These are phyloP conservation scores for Scolecobasidium constrictum DNA, from an alignment of 2,329 filamentous ascomycete species.

Conservation along the genomic window DNA sequence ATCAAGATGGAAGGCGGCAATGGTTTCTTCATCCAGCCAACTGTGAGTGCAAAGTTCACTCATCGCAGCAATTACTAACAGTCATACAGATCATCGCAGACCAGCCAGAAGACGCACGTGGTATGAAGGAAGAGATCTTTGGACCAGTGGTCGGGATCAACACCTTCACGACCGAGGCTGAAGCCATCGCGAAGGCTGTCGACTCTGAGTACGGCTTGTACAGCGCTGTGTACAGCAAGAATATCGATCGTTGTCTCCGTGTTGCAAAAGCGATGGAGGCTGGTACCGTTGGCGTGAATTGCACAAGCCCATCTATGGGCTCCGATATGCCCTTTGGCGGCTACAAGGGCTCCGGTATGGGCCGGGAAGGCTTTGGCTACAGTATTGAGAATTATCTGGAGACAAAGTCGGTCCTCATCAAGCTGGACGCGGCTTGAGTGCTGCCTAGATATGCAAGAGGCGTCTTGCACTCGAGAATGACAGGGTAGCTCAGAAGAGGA, in stretches of 20 bases:
- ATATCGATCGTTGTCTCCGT: slow-evolving; percentile 19
- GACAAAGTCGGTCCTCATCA: slow-evolving; percentile 22
- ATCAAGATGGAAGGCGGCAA: slow-evolving; percentile 18
- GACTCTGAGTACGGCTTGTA: slow-evolving; percentile 19
- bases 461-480: no score
- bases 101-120: slow-evolving; percentile 16
- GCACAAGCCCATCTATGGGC: slow-evolving; percentile 3
- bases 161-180: slow-evolving; percentile 24
- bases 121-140: slow-evolving; percentile 24
- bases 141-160: slow-evolving; percentile 20
- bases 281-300: slow-evolving; percentile 14
- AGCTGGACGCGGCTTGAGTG: slow-evolving; percentile 9
- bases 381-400: slow-evolving; percentile 24
- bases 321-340: slow-evolving; percentile 21
- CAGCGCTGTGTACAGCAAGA: slow-evolving; percentile 15
- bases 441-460: no score
- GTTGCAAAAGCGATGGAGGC: slow-evolving; percentile 20
- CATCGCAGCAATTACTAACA: no score
- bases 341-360: slow-evolving; percentile 20
- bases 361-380: slow-evolving; percentile 19
- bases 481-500: no score
- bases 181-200: slow-evolving; percentile 21
- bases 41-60: no score
- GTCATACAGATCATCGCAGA: slow-evolving; percentile 21
- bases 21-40: slow-evolving; percentile 21